Conservation (phyloP, 2,329 filamentous ascomycete genomes). For the Ciborinia camelliae region DNA sequence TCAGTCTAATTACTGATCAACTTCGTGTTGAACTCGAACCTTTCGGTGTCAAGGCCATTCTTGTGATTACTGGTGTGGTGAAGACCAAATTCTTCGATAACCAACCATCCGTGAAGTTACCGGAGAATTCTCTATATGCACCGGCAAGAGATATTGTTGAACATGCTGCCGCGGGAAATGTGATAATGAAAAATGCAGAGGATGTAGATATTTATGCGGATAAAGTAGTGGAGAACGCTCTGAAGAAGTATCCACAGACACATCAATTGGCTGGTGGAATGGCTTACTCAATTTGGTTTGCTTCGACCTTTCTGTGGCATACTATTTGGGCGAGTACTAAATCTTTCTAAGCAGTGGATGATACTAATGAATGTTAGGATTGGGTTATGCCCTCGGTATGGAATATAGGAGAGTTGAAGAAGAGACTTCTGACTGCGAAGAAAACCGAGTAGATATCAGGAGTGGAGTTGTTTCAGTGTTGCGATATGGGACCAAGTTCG, state of each 20-base stretch:
- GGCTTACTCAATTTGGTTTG: conserved; percentile 23
- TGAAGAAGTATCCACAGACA: conserved; percentile 27
- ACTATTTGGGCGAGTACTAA: conserved; percentile 24
- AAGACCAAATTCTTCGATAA: conserved; percentile 31
- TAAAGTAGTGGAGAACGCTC: conserved; percentile 27
- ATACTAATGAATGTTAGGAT: conserved; percentile 17
- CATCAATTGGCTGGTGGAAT: conserved; percentile 27
- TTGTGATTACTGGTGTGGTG: conserved; percentile 26
- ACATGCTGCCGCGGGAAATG: conserved; percentile 13
- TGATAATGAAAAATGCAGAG: conserved; percentile 8
- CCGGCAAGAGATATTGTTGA: conserved; percentile 27
- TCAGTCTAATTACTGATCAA: conserved; percentile 24
- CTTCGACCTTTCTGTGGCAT: conserved; percentile 22
- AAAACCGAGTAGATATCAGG: neutral
- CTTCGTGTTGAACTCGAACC: conserved; percentile 28
- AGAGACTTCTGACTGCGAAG: conserved; percentile 18
- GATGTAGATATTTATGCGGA: conserved; percentile 26
- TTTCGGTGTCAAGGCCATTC: conserved; percentile 27
- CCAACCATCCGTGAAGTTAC: conserved; percentile 20
- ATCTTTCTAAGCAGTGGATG: neutral
- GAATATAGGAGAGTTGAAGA: conserved; percentile 16
- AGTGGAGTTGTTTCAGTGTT: neutral
- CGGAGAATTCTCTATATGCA: conserved; percentile 25
- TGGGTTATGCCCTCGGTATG: neutral
- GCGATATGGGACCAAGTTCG: neutral